Evolutionary conservation across 306 rosid species (phyloP), one percentile per base, ranked within the genome.

Genomic region (Alnus glutinosa): DNA sequence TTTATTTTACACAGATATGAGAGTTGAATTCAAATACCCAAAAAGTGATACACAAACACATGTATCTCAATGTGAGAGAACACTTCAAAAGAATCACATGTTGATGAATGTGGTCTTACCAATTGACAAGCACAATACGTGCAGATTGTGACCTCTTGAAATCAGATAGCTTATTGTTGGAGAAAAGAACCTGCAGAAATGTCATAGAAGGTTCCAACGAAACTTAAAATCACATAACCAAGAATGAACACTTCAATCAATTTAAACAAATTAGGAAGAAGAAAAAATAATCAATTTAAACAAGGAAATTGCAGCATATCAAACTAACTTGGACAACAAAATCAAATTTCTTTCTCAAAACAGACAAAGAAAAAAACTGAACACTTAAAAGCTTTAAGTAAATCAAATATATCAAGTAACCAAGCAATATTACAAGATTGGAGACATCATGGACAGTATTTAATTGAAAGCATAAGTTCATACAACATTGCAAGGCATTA

Each of bases 141-240:
- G 94, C 89, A 91, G 78, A 77, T 84, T 79, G 70, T 91, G 93
- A 74, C 97, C 92, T 78, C 89, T 91, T 37, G 89, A 84, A 75
- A 89, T 90, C 34, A 95, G 89, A 85, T 86, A 89, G 87, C 76
- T 91, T 78, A 95, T 89, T 18, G 97, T 89, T 77, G 97, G 98
- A 74, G 98, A 83, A 62, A 92, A 95, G 84, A 92, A 95, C 98
- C 97, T 95, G 94, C 89, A 83, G 76, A 88, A 39, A 83, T 69
- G 61, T 64, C 49, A 58, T 46, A 78, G 48, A 76, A 13, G 32
- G 12, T 59, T 79, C 83, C 72, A 86, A 72, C 46, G 72, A 47
- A 70, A 39, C 9, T 19, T 23, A 75, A 72, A 76, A 87, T 37
- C 52, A 57, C 46, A 76, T 64, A 39, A 67, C 51, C 68, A 68